Evolutionary conservation across 2,329 filamentous ascomycete genomes (phyloP), one percentile per base, ranked within the genome.

Genomic region (Juglanconis sp.): DNA sequence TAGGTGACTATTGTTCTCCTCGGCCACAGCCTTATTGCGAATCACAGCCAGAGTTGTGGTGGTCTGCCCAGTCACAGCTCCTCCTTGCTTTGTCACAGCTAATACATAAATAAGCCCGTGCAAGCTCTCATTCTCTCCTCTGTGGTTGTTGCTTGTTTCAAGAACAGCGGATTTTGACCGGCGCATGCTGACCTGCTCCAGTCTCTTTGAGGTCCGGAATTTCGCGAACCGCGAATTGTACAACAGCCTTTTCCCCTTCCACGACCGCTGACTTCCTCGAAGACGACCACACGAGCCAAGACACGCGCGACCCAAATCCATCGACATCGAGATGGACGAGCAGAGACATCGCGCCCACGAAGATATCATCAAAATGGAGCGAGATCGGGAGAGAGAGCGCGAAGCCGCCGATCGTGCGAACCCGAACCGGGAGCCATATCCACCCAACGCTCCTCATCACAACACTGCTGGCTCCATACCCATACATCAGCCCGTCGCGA

Each of bases 401-500:
- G 86, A 91, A 65, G 79, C 83, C 66, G 81, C 83, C 65, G 61
- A 63, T 11, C 61, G 61, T n/a, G 36, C 47, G 17, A 47, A 47
- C 46, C 36, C 53, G 13, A 79, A 84, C 61, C 81, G 84, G 71
- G 87, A 88, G 48, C 83, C 86, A 55, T 87, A 87, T 69, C 88
- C 87, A 67, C 83, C 85, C 24, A 71, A 74, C 54, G 84, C 90
- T 62, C 87, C 89, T 32, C 92, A 95, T 70, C 93, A 97, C 73
- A 95, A 89, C 75, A 93, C 91, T 70, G 88, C 91, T 44, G 91
- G 89, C 60, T 92, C 93, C 3, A 91, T 96, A 57, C 92, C 93
- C 57, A 88, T 98, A 68, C 94, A 98, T 75, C 94, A 98, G 74
- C 94, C 94, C 5, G 92, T 97, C 61, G 94, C 94, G 64, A 87